phyloP scores from a whole-genome alignment of 495 filamentous ascomycete species.

The Pseudomonodictys pantanalensis region DNA sequence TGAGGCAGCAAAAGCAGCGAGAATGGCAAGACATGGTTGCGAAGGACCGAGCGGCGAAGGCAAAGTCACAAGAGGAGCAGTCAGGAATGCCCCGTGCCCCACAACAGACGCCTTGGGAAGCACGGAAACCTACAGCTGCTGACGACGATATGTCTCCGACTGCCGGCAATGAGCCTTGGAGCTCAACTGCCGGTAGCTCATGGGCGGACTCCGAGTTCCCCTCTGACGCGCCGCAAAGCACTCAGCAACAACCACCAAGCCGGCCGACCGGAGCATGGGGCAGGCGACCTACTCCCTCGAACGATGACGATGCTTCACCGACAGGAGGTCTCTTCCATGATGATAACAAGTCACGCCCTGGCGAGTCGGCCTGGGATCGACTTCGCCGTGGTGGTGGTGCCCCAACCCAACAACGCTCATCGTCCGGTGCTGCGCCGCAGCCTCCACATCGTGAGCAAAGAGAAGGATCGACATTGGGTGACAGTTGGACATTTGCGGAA shows the following conservation, averaged over 20 bases:
- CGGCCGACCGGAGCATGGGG: background rate
- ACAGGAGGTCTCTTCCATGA: constrained; percentile 20
- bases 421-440: background rate
- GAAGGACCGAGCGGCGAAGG: background rate
- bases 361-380: constrained; percentile 30
- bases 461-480: constrained; percentile 26
- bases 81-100: background rate
- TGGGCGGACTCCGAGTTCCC: constrained; percentile 1
- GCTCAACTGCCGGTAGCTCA: background rate
- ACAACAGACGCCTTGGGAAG: background rate
- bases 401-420: background rate
- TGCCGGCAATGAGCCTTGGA: constrained; percentile 17
- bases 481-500: constrained; percentile 44
- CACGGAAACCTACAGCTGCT: background rate
- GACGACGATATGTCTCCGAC: constrained; percentile 29
- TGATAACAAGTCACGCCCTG: constrained; percentile 12
- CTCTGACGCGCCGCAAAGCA: background rate
- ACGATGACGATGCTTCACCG: constrained; percentile 16
- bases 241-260: background rate
- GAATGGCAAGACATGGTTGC: background rate
- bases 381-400: constrained; percentile 18
- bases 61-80: background rate
- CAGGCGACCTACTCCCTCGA: background rate
- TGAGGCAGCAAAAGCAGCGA: no score
- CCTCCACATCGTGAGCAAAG: constrained; percentile 4